Evolutionary conservation across 164 flowering plant species (phyloP), one percentile per base, ranked within the genome.

Genomic region (Pachysandra terminalis): DNA sequence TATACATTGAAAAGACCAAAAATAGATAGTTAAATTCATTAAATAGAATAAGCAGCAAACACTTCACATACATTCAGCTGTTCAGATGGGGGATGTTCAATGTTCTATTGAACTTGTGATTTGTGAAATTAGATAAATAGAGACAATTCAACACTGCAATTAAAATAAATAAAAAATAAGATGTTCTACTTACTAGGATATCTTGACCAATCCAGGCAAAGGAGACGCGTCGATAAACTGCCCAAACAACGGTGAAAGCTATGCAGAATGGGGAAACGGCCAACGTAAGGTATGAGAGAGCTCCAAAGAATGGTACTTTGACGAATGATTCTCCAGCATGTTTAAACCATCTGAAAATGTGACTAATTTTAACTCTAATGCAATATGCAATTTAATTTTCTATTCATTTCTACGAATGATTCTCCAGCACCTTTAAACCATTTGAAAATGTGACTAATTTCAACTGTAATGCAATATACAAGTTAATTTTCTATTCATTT

Each of bases 171-270:
- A 15, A 19, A 25, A 51, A 59, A 21, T 61, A 62, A 61, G 59
- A 69, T 52, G 26, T 56, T 22, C n/a, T 68, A 65, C 97, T 86
- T 87, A 96, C 99, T 65, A 96, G 97, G 69, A 96, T 86, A 72
- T 96, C 96, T 84, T 96, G 99, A 69, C 99, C 99, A 14, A 93
- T 96, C 98, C 99, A 96, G 59, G 99, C 99, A 75, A 84, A 85
- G 73, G 87, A 79, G 72, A 41, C 64, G 48, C 77, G 77, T 25
- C 96, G 97, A n/a, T 79, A 75, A 63, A 86, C 82, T n/a, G 97
- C 99, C 99, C 99, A 93, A 64, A 90, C 74, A 66, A 89, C 91
- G 69, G 97, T 85, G 85, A 89, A 88, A 51, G 86, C 72, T 75
- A 96, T 79, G 87, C 99, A 96, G 86, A 96, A 90, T 56, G 99